These are phyloP conservation scores for Ascochyta fabae DNA, from an alignment of 2,329 filamentous ascomycete species.

Conservation along the genomic window DNA sequence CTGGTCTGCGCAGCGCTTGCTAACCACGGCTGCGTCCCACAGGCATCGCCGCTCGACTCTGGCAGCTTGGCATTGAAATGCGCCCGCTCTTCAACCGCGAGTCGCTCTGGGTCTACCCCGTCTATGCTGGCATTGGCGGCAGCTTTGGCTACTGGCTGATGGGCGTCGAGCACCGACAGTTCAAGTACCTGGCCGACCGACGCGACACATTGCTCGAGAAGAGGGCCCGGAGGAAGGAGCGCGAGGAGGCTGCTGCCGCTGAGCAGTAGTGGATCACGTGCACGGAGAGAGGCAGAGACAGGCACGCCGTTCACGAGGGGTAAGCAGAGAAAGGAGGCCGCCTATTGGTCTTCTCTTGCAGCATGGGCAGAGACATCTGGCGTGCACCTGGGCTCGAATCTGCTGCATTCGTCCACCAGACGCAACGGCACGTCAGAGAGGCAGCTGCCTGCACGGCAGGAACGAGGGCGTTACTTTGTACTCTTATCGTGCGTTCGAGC, in stretches of 20 bases:
- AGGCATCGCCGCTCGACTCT: conserved; percentile 92
- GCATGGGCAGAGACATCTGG: background rate
- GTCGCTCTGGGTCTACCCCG: conserved; percentile 88
- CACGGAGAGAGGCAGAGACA: background rate
- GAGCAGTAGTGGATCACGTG: conserved; percentile 27
- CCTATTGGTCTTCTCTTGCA: conserved; percentile 1
- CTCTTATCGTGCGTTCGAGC: conserved; percentile 35
- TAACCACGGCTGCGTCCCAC: conserved; percentile 27
- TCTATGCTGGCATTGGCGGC: conserved; percentile 83
- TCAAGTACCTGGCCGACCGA: conserved; percentile 76
- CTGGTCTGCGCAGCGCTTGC: conserved; percentile 23
- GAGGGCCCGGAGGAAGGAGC: conserved; percentile 76
- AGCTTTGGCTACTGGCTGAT: conserved; percentile 98
- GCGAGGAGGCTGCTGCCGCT: conserved; percentile 56
- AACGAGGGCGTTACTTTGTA: conserved; percentile 19
- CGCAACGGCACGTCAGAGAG: background rate
- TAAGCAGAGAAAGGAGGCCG: conserved; percentile 9
- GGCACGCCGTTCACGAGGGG: conserved; percentile 1
- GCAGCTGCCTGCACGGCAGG: background rate
- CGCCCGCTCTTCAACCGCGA: conserved; percentile 86
- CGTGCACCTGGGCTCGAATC: conserved; percentile 9
- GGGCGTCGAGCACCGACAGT: conserved; percentile 84
- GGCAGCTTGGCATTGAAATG: conserved; percentile 99
- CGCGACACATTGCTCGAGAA: conserved; percentile 87
- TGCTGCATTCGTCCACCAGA: conserved; percentile 11